Percentiles rank a stretch among this genome's conserved stretches.
Evolutionary conservation across 2,329 filamentous ascomycete species (phyloP).

Genomic region (Sarocladiaceae sp.): DNA sequence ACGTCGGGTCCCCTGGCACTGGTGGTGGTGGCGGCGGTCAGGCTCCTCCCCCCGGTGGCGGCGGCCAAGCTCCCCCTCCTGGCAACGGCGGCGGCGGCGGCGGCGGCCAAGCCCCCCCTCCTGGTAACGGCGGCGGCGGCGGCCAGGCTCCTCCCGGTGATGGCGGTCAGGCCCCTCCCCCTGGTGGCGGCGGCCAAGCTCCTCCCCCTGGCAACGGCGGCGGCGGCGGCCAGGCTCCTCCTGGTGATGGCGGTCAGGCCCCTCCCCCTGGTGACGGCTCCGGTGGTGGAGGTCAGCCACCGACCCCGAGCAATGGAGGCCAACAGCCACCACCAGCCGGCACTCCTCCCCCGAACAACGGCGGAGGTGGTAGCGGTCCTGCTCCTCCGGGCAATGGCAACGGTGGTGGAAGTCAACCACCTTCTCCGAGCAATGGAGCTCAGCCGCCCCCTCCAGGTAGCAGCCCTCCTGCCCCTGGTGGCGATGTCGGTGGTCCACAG

Average conservation of each 20-base stretch:
- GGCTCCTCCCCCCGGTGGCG: neutral
- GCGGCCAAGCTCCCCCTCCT: neutral
- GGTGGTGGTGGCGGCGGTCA: neutral
- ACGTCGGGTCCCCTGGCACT: too few relatives aligned
- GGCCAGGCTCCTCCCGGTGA: neutral
- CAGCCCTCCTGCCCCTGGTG: neutral
- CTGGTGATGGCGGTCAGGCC: neutral
- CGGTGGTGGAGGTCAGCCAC: neutral
- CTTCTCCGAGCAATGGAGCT: neutral
- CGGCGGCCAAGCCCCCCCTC: too few relatives aligned
- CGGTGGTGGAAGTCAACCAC: neutral
- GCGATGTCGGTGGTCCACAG: neutral
- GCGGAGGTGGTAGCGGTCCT: neutral
- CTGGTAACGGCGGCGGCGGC: too few relatives aligned
- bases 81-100: too few relatives aligned
- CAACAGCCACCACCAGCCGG: neutral
- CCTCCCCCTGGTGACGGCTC: neutral
- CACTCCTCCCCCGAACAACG: neutral
- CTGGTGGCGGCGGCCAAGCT: neutral
- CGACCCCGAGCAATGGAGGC: neutral
- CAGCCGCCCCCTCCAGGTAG: neutral
- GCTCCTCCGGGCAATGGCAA: constrained; percentile 1
- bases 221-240: neutral
- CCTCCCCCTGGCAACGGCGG: neutral
- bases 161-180: constrained; percentile 1